Percentiles rank a stretch among this genome's conserved stretches.
phyloP scores from a whole-genome alignment of 2,329 filamentous ascomycete genomes.

The Ceratocystiopsis minuta region DNA sequence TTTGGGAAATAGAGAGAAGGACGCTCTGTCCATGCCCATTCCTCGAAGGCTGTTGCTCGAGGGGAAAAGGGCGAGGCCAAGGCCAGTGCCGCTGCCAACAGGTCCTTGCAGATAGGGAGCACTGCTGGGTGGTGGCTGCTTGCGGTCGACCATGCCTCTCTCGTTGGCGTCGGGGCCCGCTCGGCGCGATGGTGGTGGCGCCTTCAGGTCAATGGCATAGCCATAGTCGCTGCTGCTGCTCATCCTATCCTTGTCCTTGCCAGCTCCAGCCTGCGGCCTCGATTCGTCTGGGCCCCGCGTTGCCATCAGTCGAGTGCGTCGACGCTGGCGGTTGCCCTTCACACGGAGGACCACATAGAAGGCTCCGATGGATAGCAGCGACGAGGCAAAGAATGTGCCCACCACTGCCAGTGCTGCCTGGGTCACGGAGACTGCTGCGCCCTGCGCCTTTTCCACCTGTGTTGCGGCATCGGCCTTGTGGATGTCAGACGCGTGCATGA shows the following conservation, averaged over 20 bases:
- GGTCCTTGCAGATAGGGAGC: background rate
- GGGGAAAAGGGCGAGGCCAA: slow-evolving; percentile 6
- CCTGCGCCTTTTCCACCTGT: slow-evolving; percentile 18
- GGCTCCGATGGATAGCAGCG: slow-evolving; percentile 20
- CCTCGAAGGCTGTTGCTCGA: slow-evolving; percentile 5
- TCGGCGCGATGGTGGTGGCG: slow-evolving; percentile 5
- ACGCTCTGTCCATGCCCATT: slow-evolving; percentile 1
- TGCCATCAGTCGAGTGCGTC: slow-evolving; percentile 5
- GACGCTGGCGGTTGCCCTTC: slow-evolving; percentile 10
- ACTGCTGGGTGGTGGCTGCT: background rate
- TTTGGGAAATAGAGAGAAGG: slow-evolving; percentile 14
- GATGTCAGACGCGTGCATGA: too few species aligned
- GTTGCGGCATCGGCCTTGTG: slow-evolving; percentile 14
- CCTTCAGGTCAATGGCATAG: slow-evolving; percentile 13
- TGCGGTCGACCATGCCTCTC: background rate
- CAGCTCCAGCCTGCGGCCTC: too few species aligned
- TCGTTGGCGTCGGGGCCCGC: background rate
- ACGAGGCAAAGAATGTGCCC: slow-evolving; percentile 23
- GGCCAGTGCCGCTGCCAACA: slow-evolving; percentile 5
- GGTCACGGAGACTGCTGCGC: slow-evolving; percentile 21
- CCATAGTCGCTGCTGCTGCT: slow-evolving; percentile 5
- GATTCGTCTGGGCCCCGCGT: background rate
- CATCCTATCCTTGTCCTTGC: too few species aligned
- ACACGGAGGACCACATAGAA: slow-evolving; percentile 20
- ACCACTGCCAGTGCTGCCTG: slow-evolving; percentile 24